Evolutionary conservation across 129 eudicot genomes (phyloP).

Genomic region (Deinandra increscens): DNA sequence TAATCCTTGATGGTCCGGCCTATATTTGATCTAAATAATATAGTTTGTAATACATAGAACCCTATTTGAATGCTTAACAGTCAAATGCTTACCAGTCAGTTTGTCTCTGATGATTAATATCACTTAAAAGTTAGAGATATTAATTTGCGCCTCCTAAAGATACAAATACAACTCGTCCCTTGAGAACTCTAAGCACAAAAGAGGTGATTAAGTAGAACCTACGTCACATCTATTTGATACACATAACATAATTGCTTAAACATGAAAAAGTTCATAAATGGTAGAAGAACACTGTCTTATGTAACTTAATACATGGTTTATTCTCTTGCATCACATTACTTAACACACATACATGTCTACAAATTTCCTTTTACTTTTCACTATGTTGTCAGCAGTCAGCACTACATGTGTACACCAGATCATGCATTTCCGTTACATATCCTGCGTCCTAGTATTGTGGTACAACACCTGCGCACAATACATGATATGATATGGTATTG

Average conservation of each 20-base stretch:
- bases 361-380: background rate
- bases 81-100: no score
- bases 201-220: slow-evolving; percentile 53
- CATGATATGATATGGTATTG: no score
- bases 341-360: slow-evolving; percentile 1
- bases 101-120: no score
- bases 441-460: background rate
- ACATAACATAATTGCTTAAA: slow-evolving; percentile 10
- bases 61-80: no score
- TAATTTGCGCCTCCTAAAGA: slow-evolving; percentile 67
- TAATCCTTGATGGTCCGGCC: no score
- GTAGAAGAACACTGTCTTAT: background rate
- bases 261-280: background rate
- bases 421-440: background rate
- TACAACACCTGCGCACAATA: background rate
- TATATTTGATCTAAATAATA: no score
- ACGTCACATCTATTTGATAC: slow-evolving; percentile 10
- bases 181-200: slow-evolving; percentile 87
- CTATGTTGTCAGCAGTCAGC: slow-evolving; percentile 9
- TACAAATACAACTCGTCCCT: slow-evolving; percentile 43
- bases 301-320: slow-evolving; percentile 1
- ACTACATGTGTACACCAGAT: background rate
- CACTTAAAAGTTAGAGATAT: no score
- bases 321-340: slow-evolving; percentile 4
- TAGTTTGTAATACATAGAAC: no score